Evolutionary conservation across 2,329 filamentous ascomycete genomes (phyloP).

Genomic region (Aureobasidium namibiae): DNA sequence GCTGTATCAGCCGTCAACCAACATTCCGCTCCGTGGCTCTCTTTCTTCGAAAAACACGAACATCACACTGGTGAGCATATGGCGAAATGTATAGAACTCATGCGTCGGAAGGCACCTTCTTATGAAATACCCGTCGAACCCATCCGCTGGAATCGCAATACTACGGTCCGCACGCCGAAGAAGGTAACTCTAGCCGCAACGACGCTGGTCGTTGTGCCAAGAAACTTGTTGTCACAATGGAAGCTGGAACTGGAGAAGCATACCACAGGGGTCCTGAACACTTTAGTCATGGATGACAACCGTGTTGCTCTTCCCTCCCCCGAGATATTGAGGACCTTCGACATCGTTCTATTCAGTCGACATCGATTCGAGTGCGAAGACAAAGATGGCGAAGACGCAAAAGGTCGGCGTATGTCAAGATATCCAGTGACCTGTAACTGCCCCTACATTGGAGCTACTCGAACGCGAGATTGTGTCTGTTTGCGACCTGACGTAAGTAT

Average conservation of each 20-base stretch:
- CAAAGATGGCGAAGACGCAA: slow-evolving; percentile 39
- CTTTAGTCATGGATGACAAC: slow-evolving; percentile 53
- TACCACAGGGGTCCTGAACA: slow-evolving; percentile 50
- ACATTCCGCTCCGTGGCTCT: slow-evolving; percentile 61
- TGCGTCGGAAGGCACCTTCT: slow-evolving; percentile 32
- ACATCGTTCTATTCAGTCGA: slow-evolving; percentile 72
- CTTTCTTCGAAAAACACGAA: slow-evolving; percentile 49
- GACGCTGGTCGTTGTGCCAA: slow-evolving; percentile 72
- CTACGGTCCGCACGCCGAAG: slow-evolving; percentile 31
- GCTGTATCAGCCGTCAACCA: slow-evolving; percentile 61
- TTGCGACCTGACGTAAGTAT: slow-evolving; percentile 23
- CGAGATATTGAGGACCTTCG: slow-evolving; percentile 54
- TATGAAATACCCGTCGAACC: slow-evolving; percentile 34
- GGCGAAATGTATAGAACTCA: slow-evolving; percentile 43
- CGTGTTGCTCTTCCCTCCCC: slow-evolving; percentile 48
- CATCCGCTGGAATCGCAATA: slow-evolving; percentile 35
- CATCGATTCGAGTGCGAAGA: slow-evolving; percentile 63
- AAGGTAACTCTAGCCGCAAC: slow-evolving; percentile 57
- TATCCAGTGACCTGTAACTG: slow-evolving; percentile 26
- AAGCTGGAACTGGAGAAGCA: slow-evolving; percentile 71
- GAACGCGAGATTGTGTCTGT: slow-evolving; percentile 38
- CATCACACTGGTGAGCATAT: slow-evolving; percentile 43
- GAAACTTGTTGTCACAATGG: slow-evolving; percentile 82
- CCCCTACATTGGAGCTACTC: slow-evolving; percentile 37
- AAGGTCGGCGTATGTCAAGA: slow-evolving; percentile 32